phyloP scores from a whole-genome alignment of 345 rosid genomes.

The Heritiera fomes region DNA sequence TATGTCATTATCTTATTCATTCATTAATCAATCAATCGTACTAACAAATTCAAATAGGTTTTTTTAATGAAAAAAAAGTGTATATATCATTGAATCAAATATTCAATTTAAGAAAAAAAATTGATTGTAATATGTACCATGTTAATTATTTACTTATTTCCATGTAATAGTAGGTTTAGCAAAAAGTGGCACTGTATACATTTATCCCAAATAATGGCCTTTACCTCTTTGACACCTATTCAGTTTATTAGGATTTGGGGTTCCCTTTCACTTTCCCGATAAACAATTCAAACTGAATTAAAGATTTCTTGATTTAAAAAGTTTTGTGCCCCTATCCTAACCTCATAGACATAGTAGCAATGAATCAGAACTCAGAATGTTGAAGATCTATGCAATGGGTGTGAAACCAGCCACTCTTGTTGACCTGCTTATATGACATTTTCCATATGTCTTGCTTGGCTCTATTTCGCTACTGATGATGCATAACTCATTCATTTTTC shows the following conservation, averaged over 20 bases:
- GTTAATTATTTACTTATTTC: too few species aligned
- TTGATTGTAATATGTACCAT: too few species aligned
- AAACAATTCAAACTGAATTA: background rate
- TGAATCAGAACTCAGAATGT: background rate
- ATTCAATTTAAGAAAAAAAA: too few species aligned
- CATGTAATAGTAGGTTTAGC: background rate
- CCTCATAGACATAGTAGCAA: background rate
- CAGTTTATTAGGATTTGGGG: background rate
- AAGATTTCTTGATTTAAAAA: background rate
- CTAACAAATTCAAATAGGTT: too few species aligned
- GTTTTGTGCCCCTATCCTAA: background rate
- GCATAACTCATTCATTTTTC: background rate
- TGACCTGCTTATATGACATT: slow-evolving; percentile 8
- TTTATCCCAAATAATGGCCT: background rate
- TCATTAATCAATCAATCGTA: too few species aligned
- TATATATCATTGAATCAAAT: too few species aligned
- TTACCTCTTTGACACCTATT: background rate
- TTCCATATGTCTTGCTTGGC: background rate
- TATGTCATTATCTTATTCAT: too few species aligned
- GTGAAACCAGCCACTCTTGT: slow-evolving; percentile 16
- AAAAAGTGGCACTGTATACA: background rate
- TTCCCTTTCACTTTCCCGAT: background rate
- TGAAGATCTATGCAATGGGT: background rate
- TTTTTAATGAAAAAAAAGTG: background rate
- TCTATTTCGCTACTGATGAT: background rate